Conservation (phyloP, 805 yeast species). For the Kodamaea lidongshanica region DNA sequence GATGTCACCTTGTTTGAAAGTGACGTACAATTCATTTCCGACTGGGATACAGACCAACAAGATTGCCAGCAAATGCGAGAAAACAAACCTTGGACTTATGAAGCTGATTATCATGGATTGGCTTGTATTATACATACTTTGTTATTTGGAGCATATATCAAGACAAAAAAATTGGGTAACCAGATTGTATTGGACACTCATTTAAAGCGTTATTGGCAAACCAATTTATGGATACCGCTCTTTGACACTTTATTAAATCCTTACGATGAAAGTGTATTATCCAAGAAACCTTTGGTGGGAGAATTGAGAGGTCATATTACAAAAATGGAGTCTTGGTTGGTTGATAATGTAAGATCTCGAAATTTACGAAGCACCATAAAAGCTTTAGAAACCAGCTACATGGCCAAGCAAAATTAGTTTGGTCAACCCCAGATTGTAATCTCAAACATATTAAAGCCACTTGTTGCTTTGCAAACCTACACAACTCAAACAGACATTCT, state of each 20-base stretch:
- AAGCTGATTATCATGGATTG: conserved; percentile 77
- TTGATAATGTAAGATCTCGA: conserved; percentile 12
- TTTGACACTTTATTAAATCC: conserved; percentile 65
- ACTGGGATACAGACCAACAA: conserved; percentile 57
- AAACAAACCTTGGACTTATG: conserved; percentile 62
- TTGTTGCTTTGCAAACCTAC: too few species aligned
- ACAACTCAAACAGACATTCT: too few species aligned
- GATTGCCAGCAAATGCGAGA: conserved; percentile 69
- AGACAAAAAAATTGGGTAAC: conserved; percentile 20
- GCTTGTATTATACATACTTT: conserved; percentile 70
- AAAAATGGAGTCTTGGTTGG: conserved; percentile 40
- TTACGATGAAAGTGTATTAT: conserved; percentile 15
- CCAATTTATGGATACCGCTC: conserved; percentile 60
- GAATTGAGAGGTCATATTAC: conserved; percentile 28
- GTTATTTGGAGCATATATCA: conserved; percentile 64
- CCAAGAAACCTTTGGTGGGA: conserved; percentile 36
- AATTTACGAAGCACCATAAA: conserved; percentile 27
- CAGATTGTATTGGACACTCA: conserved; percentile 32
- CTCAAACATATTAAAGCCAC: too few species aligned
- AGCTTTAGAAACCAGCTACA: conserved; percentile 36
- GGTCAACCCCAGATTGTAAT: too few species aligned
- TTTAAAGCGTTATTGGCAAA: conserved; percentile 73
- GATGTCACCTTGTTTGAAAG: conserved; percentile 55
- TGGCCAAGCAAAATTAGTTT: too few species aligned
- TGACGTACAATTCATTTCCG: conserved; percentile 47